phyloP scores from a whole-genome alignment of 2,329 filamentous ascomycete species.

The Alternaria gansuensis region DNA sequence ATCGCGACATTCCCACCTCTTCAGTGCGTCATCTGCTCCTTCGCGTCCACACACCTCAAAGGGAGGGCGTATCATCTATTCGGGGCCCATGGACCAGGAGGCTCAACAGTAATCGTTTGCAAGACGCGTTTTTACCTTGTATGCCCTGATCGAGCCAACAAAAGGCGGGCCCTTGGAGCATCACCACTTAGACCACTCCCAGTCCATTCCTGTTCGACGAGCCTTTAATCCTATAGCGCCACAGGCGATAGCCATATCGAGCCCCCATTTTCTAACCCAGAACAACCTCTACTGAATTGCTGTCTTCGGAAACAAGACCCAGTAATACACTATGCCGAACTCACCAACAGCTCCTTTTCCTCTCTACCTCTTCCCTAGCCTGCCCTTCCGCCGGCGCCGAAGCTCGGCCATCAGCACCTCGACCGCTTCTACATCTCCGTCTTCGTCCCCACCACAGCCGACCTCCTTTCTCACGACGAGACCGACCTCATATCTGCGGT shows the following conservation, averaged over 20 bases:
- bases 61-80: conserved; percentile 11
- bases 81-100: neutral
- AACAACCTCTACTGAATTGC: neutral
- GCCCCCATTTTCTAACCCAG: neutral
- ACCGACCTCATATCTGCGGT: conserved; percentile 65
- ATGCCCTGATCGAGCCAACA: neutral
- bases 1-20: conserved; percentile 24
- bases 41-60: conserved; percentile 20
- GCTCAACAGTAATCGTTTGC: neutral
- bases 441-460: conserved; percentile 37
- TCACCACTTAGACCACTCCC: neutral
- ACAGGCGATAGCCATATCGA: neutral
- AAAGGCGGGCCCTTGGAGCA: neutral
- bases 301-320: neutral
- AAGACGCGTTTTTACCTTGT: neutral
- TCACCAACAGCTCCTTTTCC: conserved; percentile 54
- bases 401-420: conserved; percentile 52
- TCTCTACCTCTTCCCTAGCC: conserved; percentile 51
- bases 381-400: conserved; percentile 54
- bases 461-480: conserved; percentile 38
- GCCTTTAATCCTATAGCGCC: neutral
- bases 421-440: conserved; percentile 30
- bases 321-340: conserved; percentile 17
- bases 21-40: conserved; percentile 36
- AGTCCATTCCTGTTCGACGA: neutral